Base-by-base conservation (phyloP, 306 rosid species). In the Astragalus membranaceus region DNA sequence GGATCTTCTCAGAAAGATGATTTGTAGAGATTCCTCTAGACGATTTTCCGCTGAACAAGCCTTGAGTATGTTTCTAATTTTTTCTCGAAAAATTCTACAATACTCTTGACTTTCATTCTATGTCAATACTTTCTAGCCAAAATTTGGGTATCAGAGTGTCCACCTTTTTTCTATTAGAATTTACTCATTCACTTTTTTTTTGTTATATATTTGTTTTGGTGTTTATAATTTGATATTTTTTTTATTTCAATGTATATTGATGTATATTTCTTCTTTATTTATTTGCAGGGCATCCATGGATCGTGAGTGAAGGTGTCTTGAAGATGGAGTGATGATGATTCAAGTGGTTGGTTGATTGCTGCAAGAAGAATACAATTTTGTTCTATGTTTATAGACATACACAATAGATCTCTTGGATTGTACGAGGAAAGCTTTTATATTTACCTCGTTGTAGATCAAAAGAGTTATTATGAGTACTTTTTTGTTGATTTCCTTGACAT, bases 1-100 rank as follows among this genome's bases (percentile, higher is more conserved):
- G 79, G 98, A 92, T 78, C 82, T 92, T 8, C 29, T 92, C 69
- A 86, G 85, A 82, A 92, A 88, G 82, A 86, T 92, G 96, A 81
- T 92, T 33, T 89, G 87, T 10, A 80, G 84, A 43, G 96, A 92
- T 58, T 58, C 67, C 1, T 86, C 89, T 0, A 75, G 85, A 35
- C 70, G 96, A 69, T 41, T 92, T 0, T 81, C 96, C 0, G 96
- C 92, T 0, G 89, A 89, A 1, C 96, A 89, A 59, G 96, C 95
- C 26, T 79, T 89, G 43, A 76, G 96, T 92, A 85, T 66, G 87
- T 73, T 64, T 4, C 5, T 29, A 1, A 14, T 10, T 11, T 6
- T 20, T 11, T 36, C 7, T 36, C 9, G 23, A 20, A 20, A 0
- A n/a, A n/a, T n/a, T n/a, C n/a, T n/a, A n/a, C n/a, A n/a, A 20